A percentile compares a stretch with the other conserved stretches of the same genome.
phyloP scores from a whole-genome alignment of 495 filamentous ascomycete genomes.

The Chaetomium tenue region DNA sequence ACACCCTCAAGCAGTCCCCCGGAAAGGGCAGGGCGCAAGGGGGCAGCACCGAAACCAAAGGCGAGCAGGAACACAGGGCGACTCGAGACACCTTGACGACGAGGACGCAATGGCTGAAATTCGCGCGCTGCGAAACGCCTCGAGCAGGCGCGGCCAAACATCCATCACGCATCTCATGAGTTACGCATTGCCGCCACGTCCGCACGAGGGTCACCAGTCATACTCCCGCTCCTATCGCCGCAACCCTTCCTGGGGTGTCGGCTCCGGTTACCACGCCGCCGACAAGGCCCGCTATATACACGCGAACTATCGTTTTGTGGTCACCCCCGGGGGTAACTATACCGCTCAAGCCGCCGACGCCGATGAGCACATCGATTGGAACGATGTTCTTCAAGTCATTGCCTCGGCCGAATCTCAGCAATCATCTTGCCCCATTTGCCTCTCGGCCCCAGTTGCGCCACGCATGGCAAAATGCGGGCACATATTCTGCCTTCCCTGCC shows the following conservation, averaged over 20 bases:
- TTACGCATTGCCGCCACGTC: conserved; percentile 78
- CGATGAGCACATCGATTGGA: conserved; percentile 89
- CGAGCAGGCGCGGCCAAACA: conserved; percentile 85
- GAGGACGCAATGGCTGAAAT: conserved; percentile 85
- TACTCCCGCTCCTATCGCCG: conserved; percentile 53
- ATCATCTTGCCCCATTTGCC: conserved; percentile 87
- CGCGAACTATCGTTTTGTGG: conserved; percentile 96
- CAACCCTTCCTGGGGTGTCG: conserved; percentile 78
- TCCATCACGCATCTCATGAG: conserved; percentile 97
- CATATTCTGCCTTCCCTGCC: conserved; percentile 92
- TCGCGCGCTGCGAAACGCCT: conserved; percentile 78
- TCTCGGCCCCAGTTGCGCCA: conserved; percentile 86
- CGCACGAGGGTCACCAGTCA: conserved; percentile 54
- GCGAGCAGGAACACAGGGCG: conserved; percentile 37
- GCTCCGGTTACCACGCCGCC: conserved; percentile 84
- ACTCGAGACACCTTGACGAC: conserved; percentile 41
- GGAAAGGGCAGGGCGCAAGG: conserved; percentile 72
- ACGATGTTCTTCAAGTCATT: conserved; percentile 83
- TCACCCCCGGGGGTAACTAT: conserved; percentile 78
- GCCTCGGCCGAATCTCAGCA: conserved; percentile 86
- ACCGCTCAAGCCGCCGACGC: conserved; percentile 77
- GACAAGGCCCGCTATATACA: conserved; percentile 96
- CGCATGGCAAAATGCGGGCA: conserved; percentile 98
- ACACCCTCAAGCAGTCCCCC: conserved; percentile 52
- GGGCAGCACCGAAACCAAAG: conserved; percentile 67